Evolutionary conservation across 2,329 filamentous ascomycete genomes (phyloP), one percentile per base, ranked within the genome.

Genomic region (Diaporthe ampelina): DNA sequence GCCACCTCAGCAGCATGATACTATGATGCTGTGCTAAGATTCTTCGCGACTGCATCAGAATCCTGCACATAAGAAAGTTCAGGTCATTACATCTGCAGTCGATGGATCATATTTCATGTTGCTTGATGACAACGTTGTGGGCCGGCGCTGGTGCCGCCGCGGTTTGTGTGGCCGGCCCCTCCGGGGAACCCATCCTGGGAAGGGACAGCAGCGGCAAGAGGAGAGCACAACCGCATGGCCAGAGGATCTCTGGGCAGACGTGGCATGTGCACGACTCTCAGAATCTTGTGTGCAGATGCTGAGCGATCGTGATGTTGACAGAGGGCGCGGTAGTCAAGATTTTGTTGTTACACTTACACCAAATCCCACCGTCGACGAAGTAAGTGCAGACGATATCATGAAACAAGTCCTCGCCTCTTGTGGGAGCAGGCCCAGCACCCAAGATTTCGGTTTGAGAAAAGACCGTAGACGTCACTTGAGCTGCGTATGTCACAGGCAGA

Each of bases 21-120:
- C 19, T 52, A 35, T 56, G 69, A 67, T 67, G 45, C 48, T 68
- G 63, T 68, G 19, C n/a, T 17, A 40, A 13, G 45, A 21, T 54
- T 68, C 43, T 15, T 72, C 50, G n/a, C 15, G 48, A 48, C 24
- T 21, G n/a, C 26, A 50, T 9, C 54, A 15, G 9, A 4, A 45
- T n/a, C 32, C 15, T 35, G 58, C 37, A 15, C 40, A 21, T 17
- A 9, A 70, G 40, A 19, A 19, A 48, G 32, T 40, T 59, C 13
- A 35, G 26, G 19, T 8, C 40, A 70, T 32, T 19, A 24, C 19
- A 68, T 26, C 37, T 63, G 57, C 57, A 72, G 58, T 58, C 48
- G 57, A 72, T 29, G 56, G 0, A 52, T 72, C 45, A 72, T 11
- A 32, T 63, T 7, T 54, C 29, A 61, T 15, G 37, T 72, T 21